Evolutionary conservation across 495 filamentous ascomycete species (phyloP).

Genomic region (Aspergillus haitiensis): DNA sequence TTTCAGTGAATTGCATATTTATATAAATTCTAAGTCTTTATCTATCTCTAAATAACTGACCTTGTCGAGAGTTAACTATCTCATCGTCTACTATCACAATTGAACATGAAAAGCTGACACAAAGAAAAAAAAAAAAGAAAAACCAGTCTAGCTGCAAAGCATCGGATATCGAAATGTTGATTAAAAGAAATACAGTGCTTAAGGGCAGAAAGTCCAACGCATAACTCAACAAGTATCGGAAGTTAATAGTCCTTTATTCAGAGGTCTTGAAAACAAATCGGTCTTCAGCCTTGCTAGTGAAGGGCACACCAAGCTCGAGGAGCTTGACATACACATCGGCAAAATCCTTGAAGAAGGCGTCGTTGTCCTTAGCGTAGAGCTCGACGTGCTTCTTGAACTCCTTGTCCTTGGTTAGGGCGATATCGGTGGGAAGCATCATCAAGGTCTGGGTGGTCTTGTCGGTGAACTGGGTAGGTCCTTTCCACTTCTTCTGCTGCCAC

Average conservation of each 20-base stretch:
- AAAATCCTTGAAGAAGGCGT: conserved; percentile 93
- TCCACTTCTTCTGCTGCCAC: conserved; percentile 92
- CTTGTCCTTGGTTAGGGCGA: conserved; percentile 87
- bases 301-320: conserved; percentile 94
- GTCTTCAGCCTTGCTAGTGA: conserved; percentile 65
- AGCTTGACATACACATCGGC: conserved; percentile 73
- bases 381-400: conserved; percentile 80
- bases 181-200: conserved; percentile 11
- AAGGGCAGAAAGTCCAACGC: conserved; percentile 13
- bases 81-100: conserved; percentile 14
- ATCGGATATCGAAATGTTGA: conserved; percentile 39
- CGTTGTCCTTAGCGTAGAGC: conserved; percentile 89
- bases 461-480: conserved; percentile 81
- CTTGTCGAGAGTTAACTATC: conserved; percentile 15
- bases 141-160: conserved; percentile 16
- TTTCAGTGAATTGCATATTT: no score
- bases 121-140: conserved; percentile 9
- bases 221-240: conserved; percentile 12
- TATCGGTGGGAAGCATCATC: conserved; percentile 97
- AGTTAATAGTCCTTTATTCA: conserved; percentile 30
- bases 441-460: conserved; percentile 80
- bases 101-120: conserved; percentile 1
- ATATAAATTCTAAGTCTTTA: background rate
- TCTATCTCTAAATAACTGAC: background rate
- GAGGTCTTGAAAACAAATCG: conserved; percentile 74